Conservation (phyloP, 768 basidiomycete species). For the Steccherinum ochraceum region DNA sequence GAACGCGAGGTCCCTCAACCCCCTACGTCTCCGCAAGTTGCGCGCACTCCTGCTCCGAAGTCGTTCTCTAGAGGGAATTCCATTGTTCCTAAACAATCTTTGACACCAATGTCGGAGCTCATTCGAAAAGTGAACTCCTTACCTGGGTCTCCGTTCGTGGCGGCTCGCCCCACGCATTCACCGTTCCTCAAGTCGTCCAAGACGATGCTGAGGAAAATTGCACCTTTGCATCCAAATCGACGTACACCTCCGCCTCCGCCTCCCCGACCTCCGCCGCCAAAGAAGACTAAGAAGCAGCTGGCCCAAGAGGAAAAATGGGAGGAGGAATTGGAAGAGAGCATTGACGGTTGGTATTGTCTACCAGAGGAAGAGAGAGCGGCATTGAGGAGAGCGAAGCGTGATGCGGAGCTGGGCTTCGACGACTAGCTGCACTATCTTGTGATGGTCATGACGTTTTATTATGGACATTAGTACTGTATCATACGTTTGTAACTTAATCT, state of each 20-base stretch:
- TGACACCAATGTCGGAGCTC: conserved; percentile 68
- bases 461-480: too few species aligned
- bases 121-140: conserved; percentile 65
- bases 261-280: conserved; percentile 63
- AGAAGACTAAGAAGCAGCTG: conserved; percentile 77
- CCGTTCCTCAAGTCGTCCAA: conserved; percentile 63
- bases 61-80: conserved; percentile 27
- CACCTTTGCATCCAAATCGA: conserved; percentile 70
- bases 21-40: conserved; percentile 4
- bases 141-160: conserved; percentile 54
- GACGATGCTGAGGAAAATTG: conserved; percentile 57
- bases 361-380: conserved; percentile 29
- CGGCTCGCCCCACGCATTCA: conserved; percentile 42
- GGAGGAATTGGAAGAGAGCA: conserved; percentile 66
- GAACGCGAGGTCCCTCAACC: conserved; percentile 7
- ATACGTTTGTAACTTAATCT: too few species aligned
- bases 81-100: conserved; percentile 39
- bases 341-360: conserved; percentile 51
- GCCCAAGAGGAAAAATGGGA: conserved; percentile 76
- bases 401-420: conserved; percentile 47
- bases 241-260: conserved; percentile 67
- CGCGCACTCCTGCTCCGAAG: neutral
- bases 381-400: conserved; percentile 54
- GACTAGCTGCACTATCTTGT: conserved; percentile 18
- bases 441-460: too few species aligned